These are phyloP conservation scores for Pochonia chlamydosporia DNA, from an alignment of 2,329 filamentous ascomycete species.

Conservation along the genomic window DNA sequence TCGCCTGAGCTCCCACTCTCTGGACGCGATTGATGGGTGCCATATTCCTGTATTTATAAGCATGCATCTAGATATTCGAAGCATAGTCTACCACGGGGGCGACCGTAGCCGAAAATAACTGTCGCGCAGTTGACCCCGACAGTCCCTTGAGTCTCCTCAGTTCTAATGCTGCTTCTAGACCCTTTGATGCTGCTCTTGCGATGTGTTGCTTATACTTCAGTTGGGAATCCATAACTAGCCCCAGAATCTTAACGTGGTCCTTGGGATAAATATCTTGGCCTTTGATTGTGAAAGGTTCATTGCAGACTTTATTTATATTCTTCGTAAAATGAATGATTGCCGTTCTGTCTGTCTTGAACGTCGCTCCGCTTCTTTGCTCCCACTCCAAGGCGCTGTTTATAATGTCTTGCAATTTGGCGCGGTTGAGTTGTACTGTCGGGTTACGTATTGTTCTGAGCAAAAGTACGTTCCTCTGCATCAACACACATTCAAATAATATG, in stretches of 20 bases:
- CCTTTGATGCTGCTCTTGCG: constrained; percentile 11
- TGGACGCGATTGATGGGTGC: too few species aligned
- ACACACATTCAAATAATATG: too few species aligned
- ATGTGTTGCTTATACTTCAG: constrained; percentile 12
- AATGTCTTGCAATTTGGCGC: background rate
- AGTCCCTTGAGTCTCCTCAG: constrained; percentile 9
- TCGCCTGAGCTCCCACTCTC: too few species aligned
- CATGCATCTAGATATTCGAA: background rate
- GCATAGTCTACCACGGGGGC: background rate
- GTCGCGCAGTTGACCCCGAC: constrained; percentile 3
- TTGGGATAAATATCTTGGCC: too few species aligned
- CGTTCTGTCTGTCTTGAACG: background rate
- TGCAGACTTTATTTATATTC: background rate
- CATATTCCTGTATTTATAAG: too few species aligned
- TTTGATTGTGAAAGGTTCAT: background rate
- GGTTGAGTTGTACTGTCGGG: background rate
- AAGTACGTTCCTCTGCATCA: too few species aligned
- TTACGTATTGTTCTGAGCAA: too few species aligned
- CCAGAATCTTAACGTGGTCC: too few species aligned
- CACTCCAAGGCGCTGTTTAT: background rate
- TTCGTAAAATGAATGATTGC: background rate
- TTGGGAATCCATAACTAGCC: constrained; percentile 14
- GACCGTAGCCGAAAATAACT: background rate
- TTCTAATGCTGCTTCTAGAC: constrained; percentile 8
- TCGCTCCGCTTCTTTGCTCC: background rate